Evolutionary conservation across 2,329 filamentous ascomycete species (phyloP).

Genomic region (Diaporthe sp.): DNA sequence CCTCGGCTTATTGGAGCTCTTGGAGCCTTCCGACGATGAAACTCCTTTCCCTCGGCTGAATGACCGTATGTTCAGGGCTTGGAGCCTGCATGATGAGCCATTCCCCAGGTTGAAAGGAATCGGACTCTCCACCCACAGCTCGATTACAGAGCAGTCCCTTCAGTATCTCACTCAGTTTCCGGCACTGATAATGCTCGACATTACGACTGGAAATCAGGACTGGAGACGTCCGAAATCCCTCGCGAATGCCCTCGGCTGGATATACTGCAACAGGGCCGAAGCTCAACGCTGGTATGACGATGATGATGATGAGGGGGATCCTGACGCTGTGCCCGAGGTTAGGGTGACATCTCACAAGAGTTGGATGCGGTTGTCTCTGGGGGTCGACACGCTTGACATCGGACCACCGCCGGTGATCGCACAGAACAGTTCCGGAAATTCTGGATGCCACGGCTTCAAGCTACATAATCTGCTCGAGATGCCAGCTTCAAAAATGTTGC

Average conservation of each 20-base stretch:
- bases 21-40: not conserved
- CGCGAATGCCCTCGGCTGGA: constrained; percentile 29
- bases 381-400: not conserved
- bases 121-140: not conserved
- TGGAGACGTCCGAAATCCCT: not conserved
- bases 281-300: not conserved
- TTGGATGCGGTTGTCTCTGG: constrained; percentile 1
- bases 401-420: not conserved
- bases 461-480: constrained; percentile 10
- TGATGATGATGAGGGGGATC: not conserved
- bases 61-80: constrained; percentile 29
- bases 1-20: constrained; percentile 37
- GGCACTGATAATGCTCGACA: constrained; percentile 25
- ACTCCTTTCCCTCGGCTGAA: constrained; percentile 28
- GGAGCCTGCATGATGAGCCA: constrained; percentile 19
- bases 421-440: not conserved
- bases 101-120: constrained; percentile 36
- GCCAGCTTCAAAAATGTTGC: not conserved
- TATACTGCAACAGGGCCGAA: not conserved
- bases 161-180: constrained; percentile 33
- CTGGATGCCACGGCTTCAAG: not conserved
- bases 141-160: constrained; percentile 23
- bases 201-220: not conserved
- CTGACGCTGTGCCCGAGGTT: not conserved
- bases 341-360: not conserved